Evolutionary conservation across 2,329 filamentous ascomycete genomes (phyloP), one percentile per base, ranked within the genome.

Genomic region (Cyanodermella asteris): DNA sequence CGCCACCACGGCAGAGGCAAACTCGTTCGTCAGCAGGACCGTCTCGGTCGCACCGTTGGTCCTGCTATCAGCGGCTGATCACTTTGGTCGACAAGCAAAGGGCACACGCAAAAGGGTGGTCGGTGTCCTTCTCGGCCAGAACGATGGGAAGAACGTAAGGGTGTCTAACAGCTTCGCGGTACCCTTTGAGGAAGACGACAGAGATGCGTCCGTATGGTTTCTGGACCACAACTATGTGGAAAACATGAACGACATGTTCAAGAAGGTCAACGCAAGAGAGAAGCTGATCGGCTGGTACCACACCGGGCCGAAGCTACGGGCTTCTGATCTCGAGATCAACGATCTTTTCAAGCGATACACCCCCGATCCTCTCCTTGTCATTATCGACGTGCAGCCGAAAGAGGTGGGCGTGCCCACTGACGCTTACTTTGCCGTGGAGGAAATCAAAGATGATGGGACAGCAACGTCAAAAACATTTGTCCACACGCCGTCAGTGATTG

Each of bases 201-300:
- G 91, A 55, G 82, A 97, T 47, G 84, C 84, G 4, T 90, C 84
- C 18, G 87, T 97, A 46, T 97, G 87, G 87, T 97, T 94, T 49
- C 57, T 97, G 36, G 87, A 97, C 50, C 87, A 97, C 64, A 94
- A 94, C 64, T 97, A 93, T 45, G 77, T 97, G 51, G 87, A 97
- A 55, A 78, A 74, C 40, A 97, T 97, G 87, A 91, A 87, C 56
- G 87, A 94, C 53, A 97, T 97, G 87, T 97, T 97, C 66, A 97
- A 97, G 63, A 94, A 94, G 59, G 82, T 97, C 62, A 97, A 97
- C 58, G 87, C 87, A 32, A 64, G 78, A 35, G 87, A 97, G 59
- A 94, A 94, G 69, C 65, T 97, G 49, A 90, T 97, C 63, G 87
- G 87, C 45, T 97, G 87, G 87, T 97, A 97, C 53, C 87, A 97